Evolutionary conservation across 75 land plant genomes (phyloP).

Genomic region (Picea sitchensis): DNA sequence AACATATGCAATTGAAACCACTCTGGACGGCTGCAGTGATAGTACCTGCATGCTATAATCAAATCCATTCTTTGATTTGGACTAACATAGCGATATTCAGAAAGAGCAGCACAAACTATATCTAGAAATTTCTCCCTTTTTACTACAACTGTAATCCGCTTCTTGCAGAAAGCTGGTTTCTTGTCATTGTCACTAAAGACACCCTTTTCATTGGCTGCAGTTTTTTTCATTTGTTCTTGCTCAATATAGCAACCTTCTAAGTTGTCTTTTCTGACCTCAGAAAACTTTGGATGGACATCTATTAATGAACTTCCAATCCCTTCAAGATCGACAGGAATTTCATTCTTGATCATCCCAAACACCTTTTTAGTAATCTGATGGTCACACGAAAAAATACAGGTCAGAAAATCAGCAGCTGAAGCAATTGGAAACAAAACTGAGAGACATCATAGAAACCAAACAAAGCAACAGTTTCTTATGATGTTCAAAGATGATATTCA

Average conservation of each 20-base stretch:
- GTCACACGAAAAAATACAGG: too few relatives aligned
- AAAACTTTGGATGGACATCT: conserved; percentile 3
- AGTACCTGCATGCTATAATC: conserved; percentile 40
- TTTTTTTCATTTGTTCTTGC: neutral
- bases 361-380: conserved; percentile 39
- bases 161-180: conserved; percentile 16
- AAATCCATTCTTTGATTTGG: conserved; percentile 42
- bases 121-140: conserved; percentile 33
- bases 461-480: too few relatives aligned
- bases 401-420: too few relatives aligned
- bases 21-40: too few relatives aligned
- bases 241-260: neutral
- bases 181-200: conserved; percentile 5
- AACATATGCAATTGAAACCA: too few relatives aligned
- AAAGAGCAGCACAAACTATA: conserved; percentile 40
- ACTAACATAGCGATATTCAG: conserved; percentile 38
- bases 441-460: too few relatives aligned
- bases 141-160: conserved; percentile 28
- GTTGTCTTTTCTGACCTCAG: conserved; percentile 10
- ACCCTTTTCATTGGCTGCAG: neutral
- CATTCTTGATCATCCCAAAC: conserved; percentile 24
- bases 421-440: too few relatives aligned
- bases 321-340: conserved; percentile 22
- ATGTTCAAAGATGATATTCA: too few relatives aligned
- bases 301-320: conserved; percentile 6